Evolutionary conservation across 768 basidiomycete genomes (phyloP).

Genomic region (Calocybe indica): DNA sequence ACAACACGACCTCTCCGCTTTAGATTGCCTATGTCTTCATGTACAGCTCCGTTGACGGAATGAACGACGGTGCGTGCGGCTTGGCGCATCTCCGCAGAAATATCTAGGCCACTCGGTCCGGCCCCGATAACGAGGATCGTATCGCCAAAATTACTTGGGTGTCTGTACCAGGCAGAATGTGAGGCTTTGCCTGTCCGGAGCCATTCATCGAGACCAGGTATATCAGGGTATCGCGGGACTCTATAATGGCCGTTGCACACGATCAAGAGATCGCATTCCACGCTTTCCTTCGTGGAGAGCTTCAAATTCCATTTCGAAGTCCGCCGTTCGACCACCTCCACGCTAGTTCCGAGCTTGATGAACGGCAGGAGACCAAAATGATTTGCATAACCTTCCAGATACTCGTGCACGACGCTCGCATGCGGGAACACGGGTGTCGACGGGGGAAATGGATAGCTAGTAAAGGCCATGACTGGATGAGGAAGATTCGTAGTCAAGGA

Average conservation of each 20-base stretch:
- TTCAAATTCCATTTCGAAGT: conserved; percentile 43
- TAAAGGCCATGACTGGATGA: conserved; percentile 70
- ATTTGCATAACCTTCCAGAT: conserved; percentile 61
- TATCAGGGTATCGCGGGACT: conserved; percentile 54
- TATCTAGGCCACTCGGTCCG: conserved; percentile 68
- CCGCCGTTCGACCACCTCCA: conserved; percentile 40
- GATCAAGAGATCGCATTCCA: conserved; percentile 57
- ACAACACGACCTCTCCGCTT: conserved; percentile 37
- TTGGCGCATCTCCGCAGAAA: conserved; percentile 50
- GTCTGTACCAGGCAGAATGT: conserved; percentile 69
- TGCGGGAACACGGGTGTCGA: conserved; percentile 65
- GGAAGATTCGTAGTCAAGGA: conserved; percentile 80
- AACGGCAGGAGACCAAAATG: conserved; percentile 55
- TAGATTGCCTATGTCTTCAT: conserved; percentile 26
- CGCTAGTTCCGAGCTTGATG: conserved; percentile 58
- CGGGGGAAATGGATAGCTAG: conserved; percentile 60
- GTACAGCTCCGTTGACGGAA: conserved; percentile 35
- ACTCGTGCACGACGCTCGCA: conserved; percentile 57
- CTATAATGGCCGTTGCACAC: conserved; percentile 76
- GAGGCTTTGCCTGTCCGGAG: conserved; percentile 40
- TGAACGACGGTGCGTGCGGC: conserved; percentile 45
- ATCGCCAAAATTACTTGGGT: conserved; percentile 36
- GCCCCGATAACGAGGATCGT: conserved; percentile 41
- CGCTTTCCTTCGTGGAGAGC: conserved; percentile 23
- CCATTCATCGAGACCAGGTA: conserved; percentile 60